A percentile compares a stretch with the other conserved stretches of the same genome.
These are phyloP conservation scores for Echium plantagineum DNA, from an alignment of 257 asterid genomes.

Conservation along the genomic window DNA sequence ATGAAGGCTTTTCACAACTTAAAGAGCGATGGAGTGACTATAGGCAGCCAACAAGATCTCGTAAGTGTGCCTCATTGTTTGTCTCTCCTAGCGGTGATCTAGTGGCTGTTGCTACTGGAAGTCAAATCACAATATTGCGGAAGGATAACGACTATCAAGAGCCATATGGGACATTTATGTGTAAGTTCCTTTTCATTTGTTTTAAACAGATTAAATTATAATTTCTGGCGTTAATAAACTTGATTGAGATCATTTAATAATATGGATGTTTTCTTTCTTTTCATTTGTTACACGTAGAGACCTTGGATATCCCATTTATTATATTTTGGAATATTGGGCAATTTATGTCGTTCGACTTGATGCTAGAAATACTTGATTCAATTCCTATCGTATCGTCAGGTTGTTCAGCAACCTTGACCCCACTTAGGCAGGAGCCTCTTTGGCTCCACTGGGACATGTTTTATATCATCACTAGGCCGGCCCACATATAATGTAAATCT, in stretches of 20 bases:
- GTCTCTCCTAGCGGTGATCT: constrained; percentile 67
- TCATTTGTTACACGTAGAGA: neutral
- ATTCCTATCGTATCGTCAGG: neutral
- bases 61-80: constrained; percentile 53
- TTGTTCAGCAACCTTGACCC: neutral
- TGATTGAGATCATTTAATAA: neutral
- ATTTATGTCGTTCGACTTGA: neutral
- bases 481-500: too few species aligned
- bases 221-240: neutral
- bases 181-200: constrained; percentile 44
- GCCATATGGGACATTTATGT: constrained; percentile 62
- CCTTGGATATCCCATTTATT: neutral
- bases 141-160: constrained; percentile 75
- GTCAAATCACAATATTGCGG: constrained; percentile 60
- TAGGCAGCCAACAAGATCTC: constrained; percentile 36
- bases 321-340: neutral
- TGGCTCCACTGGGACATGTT: too few species aligned
- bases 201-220: neutral
- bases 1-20: constrained; percentile 53
- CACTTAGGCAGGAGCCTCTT: too few species aligned
- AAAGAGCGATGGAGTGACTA: constrained; percentile 70
- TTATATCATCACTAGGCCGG: too few species aligned
- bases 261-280: neutral
- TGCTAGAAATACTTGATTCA: neutral
- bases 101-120: constrained; percentile 80